Evolutionary conservation across 1,139 yeast genomes (phyloP).

Genomic region (Candida pseudoviswanathii): DNA sequence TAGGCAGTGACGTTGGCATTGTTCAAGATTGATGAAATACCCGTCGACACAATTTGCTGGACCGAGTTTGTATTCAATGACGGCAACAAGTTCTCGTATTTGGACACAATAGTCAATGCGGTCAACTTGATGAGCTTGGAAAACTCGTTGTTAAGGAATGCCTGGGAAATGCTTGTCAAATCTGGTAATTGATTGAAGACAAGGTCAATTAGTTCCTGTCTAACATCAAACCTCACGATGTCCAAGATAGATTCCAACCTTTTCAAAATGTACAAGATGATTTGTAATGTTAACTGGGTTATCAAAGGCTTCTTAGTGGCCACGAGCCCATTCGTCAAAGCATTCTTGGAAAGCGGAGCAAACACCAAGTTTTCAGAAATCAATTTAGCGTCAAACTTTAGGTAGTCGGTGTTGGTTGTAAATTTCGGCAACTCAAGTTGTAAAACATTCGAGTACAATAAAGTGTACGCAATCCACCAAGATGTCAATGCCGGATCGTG

Average conservation of each 20-base stretch:
- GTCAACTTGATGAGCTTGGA: conserved; percentile 28
- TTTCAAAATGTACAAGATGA: conserved; percentile 55
- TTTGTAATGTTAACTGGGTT: conserved; percentile 64
- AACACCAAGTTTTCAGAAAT: conserved; percentile 65
- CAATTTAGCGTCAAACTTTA: conserved; percentile 20
- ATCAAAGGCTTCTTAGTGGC: conserved; percentile 53
- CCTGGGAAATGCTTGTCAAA: conserved; percentile 23
- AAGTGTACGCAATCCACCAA: conserved; percentile 79
- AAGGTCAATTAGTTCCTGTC: conserved; percentile 32
- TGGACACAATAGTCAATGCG: conserved; percentile 24
- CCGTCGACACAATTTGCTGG: conserved; percentile 19
- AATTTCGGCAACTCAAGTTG: conserved; percentile 52
- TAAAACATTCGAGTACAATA: conserved; percentile 60
- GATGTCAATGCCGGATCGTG: conserved; percentile 76
- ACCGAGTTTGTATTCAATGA: conserved; percentile 13
- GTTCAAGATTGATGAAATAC: conserved; percentile 20
- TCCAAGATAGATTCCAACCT: conserved; percentile 47
- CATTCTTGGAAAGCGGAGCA: conserved; percentile 58
- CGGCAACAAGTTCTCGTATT: conserved; percentile 26
- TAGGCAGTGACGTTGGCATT: conserved; percentile 39
- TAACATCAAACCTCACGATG: conserved; percentile 33
- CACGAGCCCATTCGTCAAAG: conserved; percentile 58
- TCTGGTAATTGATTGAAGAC: conserved; percentile 36
- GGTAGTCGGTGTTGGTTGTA: conserved; percentile 9
- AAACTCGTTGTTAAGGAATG: conserved; percentile 14